Conservation (phyloP, 352 stramenopile species). For the Globisporangium echinulatum region DNA sequence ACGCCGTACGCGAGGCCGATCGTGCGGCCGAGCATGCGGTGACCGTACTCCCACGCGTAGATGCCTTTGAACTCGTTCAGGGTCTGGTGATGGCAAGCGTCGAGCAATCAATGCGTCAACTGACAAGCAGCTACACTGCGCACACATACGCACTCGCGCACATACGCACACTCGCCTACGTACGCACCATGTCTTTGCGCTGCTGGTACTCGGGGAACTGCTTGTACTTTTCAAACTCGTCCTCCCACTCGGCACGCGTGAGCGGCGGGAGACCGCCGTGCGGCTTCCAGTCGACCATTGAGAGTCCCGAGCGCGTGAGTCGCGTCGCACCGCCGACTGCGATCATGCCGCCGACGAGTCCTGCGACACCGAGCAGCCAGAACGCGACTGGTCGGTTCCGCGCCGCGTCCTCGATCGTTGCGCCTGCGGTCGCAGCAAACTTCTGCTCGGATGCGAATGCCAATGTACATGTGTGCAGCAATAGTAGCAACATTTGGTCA, state of each 20-base stretch:
- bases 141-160: neutral
- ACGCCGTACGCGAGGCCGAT: conserved; percentile 92
- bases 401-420: conserved; percentile 75
- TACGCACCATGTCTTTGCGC: conserved; percentile 81
- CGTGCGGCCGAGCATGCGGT: conserved; percentile 96
- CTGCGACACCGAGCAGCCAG: conserved; percentile 95
- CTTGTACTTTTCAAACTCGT: conserved; percentile 98
- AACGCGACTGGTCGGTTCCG: conserved; percentile 86
- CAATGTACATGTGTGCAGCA: neutral
- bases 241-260: conserved; percentile 90
- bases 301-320: conserved; percentile 95
- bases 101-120: conserved; percentile 3
- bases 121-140: conserved; percentile 1
- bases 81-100: conserved; percentile 40
- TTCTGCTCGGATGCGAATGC: conserved; percentile 18
- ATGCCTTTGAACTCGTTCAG: conserved; percentile 99
- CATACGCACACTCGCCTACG: too few relatives aligned
- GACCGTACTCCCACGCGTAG: conserved; percentile 94
- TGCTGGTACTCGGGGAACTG: conserved; percentile 97
- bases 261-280: conserved; percentile 91
- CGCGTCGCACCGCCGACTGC: conserved; percentile 96
- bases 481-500: neutral
- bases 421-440: conserved; percentile 36
- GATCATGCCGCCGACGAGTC: conserved; percentile 95
- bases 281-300: conserved; percentile 97